Percentiles rank a stretch among this genome's conserved stretches.
Evolutionary conservation across 2,329 filamentous ascomycete species (phyloP).

Genomic region (Chaetothyriales sp.): DNA sequence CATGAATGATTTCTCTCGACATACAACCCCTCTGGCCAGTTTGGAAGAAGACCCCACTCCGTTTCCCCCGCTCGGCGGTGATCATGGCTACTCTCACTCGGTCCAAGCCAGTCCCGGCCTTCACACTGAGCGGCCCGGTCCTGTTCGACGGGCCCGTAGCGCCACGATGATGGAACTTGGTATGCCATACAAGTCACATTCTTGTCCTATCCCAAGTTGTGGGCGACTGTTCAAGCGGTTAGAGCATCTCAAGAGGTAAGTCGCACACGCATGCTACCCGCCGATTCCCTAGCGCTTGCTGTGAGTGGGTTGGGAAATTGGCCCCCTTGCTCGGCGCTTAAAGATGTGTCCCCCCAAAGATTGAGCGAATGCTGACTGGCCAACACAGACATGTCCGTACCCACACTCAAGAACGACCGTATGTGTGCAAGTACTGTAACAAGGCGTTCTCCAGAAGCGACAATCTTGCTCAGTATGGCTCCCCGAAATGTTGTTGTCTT

Average conservation of each 20-base stretch:
- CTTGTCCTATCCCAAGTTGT: constrained; percentile 96
- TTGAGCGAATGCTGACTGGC: constrained; percentile 34
- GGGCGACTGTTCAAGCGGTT: constrained; percentile 96
- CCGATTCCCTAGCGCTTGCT: constrained; percentile 1
- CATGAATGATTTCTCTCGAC: constrained; percentile 63
- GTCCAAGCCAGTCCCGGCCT: constrained; percentile 43
- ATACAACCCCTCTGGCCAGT: constrained; percentile 76
- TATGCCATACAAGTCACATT: constrained; percentile 93
- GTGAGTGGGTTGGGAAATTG: not conserved
- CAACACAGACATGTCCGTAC: constrained; percentile 77
- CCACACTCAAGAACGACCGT: constrained; percentile 97
- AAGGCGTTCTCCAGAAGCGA: constrained; percentile 98
- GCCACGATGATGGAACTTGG: constrained; percentile 94
- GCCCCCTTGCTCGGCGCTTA: not conserved
- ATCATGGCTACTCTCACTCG: constrained; percentile 42
- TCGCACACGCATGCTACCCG: constrained; percentile 22
- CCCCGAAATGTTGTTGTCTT: not conserved
- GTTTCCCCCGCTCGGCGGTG: constrained; percentile 47
- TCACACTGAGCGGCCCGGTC: constrained; percentile 49
- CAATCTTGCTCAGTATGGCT: constrained; percentile 85
- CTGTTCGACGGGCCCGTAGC: constrained; percentile 77
- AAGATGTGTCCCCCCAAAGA: constrained; percentile 6
- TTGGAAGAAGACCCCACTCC: constrained; percentile 67
- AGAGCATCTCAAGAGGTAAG: constrained; percentile 97
- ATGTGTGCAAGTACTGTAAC: constrained; percentile 93